Evolutionary conservation across 2,329 filamentous ascomycete genomes (phyloP).

Genomic region (Raffaelea arxii): DNA sequence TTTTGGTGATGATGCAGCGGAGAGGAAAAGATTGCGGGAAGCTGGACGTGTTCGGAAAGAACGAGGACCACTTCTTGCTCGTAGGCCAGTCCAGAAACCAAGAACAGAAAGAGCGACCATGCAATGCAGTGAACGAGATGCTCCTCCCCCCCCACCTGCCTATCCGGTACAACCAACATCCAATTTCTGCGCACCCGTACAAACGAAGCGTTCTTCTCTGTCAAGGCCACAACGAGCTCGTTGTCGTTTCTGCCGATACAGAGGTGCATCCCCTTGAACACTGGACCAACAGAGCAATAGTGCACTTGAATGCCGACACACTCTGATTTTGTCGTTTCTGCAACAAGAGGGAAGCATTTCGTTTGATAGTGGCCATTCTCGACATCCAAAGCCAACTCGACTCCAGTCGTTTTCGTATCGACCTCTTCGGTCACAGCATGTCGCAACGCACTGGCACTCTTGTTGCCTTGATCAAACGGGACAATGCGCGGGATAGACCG

Average conservation of each 20-base stretch:
- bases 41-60: no score
- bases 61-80: no score
- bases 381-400: no score
- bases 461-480: slow-evolving; percentile 27
- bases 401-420: slow-evolving; percentile 26
- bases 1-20: no score
- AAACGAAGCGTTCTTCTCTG: slow-evolving; percentile 24
- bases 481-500: slow-evolving; percentile 28
- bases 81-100: no score
- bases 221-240: slow-evolving; percentile 19
- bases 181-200: no score
- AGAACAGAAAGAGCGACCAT: no score
- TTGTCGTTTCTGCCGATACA: slow-evolving; percentile 22
- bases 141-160: no score
- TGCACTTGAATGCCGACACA: slow-evolving; percentile 19
- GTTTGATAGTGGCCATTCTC: background rate
- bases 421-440: slow-evolving; percentile 21
- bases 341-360: background rate
- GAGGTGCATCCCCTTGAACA: slow-evolving; percentile 21
- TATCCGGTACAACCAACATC: no score
- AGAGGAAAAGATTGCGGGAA: no score
- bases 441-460: slow-evolving; percentile 27
- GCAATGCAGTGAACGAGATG: no score
- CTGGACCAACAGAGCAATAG: slow-evolving; percentile 25
- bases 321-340: background rate